Evolutionary conservation across 129 eudicot genomes (phyloP).

Genomic region (Arctium minus): DNA sequence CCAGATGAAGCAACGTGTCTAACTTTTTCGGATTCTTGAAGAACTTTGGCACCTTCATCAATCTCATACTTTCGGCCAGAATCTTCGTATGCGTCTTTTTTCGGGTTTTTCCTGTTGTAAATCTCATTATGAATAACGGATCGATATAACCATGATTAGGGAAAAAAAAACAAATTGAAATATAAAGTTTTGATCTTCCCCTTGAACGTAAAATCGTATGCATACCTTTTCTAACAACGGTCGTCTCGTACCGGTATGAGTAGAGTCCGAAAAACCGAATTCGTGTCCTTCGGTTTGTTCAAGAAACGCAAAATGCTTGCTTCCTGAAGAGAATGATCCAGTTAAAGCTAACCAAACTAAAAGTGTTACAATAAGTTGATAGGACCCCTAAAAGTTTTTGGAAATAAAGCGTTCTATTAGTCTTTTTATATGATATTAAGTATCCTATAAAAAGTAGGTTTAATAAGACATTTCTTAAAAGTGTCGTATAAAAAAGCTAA

Average conservation of each 20-base stretch:
- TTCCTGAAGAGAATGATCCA: slow-evolving; percentile 11
- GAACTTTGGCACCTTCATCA: slow-evolving; percentile 10
- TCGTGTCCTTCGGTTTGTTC: background rate
- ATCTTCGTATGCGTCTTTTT: background rate
- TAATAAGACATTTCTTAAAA: too few species aligned
- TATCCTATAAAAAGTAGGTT: background rate
- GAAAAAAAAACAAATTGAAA: background rate
- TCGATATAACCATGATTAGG: background rate
- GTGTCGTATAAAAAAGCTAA: too few species aligned
- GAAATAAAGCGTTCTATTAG: background rate
- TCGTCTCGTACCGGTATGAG: background rate
- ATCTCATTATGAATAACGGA: background rate
- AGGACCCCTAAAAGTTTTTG: too few species aligned
- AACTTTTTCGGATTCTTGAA: slow-evolving; percentile 9
- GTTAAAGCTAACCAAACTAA: background rate
- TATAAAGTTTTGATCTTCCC: background rate
- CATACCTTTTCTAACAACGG: slow-evolving; percentile 4
- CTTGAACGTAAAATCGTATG: background rate
- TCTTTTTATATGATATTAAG: background rate
- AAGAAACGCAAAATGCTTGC: background rate
- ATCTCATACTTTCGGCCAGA: background rate
- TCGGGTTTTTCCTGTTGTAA: background rate
- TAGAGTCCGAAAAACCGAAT: background rate
- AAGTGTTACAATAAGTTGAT: too few species aligned
- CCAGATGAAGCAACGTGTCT: background rate